Conservation (phyloP, 176 grass and related monocot species). For the Rhynchospora tenuis region DNA sequence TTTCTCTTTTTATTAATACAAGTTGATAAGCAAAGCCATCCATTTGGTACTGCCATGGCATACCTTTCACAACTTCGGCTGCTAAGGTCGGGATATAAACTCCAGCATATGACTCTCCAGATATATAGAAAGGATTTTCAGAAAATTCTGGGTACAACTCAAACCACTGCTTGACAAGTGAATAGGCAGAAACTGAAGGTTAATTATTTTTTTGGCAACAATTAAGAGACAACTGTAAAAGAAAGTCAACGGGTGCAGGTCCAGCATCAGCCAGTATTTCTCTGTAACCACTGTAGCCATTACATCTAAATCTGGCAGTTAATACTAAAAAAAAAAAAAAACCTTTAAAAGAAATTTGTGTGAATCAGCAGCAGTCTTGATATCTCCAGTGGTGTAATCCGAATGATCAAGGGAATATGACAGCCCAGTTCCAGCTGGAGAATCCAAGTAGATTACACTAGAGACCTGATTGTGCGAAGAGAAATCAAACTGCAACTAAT, state of each 20-base stretch:
- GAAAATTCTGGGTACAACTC: constrained; percentile 60
- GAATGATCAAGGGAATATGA: constrained; percentile 67
- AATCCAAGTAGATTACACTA: constrained; percentile 75
- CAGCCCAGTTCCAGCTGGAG: constrained; percentile 74
- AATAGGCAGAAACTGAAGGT: constrained; percentile 32
- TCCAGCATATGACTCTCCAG: constrained; percentile 85
- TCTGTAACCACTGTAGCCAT: too few species aligned
- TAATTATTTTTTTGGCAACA: not conserved
- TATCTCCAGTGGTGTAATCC: constrained; percentile 66
- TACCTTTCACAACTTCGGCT: constrained; percentile 73
- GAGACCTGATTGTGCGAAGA: constrained; percentile 49
- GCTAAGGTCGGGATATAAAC: constrained; percentile 72
- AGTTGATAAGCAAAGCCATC: not conserved
- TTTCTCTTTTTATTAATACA: too few species aligned
- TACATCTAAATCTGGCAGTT: not conserved
- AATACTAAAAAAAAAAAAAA: not conserved
- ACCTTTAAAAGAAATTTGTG: constrained; percentile 90
- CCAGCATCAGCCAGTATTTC: not conserved
- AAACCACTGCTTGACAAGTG: constrained; percentile 52
- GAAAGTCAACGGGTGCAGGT: not conserved
- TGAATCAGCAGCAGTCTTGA: constrained; percentile 70
- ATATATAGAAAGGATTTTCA: constrained; percentile 70
- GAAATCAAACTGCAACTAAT: constrained; percentile 3
- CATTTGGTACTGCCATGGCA: not conserved
- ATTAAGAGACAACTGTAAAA: not conserved